Conservation (phyloP, 805 yeast species). For the Candida peoriensis region DNA sequence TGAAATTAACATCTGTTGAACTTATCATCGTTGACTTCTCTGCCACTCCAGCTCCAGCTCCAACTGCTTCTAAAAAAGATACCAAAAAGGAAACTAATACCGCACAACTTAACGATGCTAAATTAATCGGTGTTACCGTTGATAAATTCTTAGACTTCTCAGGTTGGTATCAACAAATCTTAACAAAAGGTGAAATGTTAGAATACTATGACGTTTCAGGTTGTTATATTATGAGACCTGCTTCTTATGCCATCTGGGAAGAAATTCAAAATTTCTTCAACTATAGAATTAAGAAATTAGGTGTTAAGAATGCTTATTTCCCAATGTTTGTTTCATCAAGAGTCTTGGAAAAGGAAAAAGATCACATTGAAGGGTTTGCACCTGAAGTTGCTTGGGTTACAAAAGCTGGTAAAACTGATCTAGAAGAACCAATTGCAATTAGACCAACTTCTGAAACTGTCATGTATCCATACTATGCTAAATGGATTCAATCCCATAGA, state of each 20-base stretch:
- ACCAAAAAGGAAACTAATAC: conserved; percentile 25
- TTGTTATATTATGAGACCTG: conserved; percentile 95
- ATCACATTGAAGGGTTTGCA: conserved; percentile 98
- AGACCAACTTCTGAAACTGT: conserved; percentile 99
- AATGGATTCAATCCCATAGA: conserved; percentile 98
- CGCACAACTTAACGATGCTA: conserved; percentile 69
- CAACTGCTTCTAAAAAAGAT: conserved; percentile 25
- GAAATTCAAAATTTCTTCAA: conserved; percentile 85
- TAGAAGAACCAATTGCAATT: conserved; percentile 97
- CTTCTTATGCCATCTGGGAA: conserved; percentile 94
- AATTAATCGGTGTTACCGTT: conserved; percentile 92
- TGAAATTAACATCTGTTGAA: conserved; percentile 48
- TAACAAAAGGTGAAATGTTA: conserved; percentile 96
- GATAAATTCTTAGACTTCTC: conserved; percentile 91
- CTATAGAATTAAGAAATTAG: conserved; percentile 71
- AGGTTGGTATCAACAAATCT: conserved; percentile 95
- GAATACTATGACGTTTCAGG: conserved; percentile 99
- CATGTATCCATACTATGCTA: conserved; percentile 98
- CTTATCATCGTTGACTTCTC: conserved; percentile 50
- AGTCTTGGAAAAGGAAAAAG: conserved; percentile 96
- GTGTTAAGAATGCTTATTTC: conserved; percentile 94
- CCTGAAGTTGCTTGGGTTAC: conserved; percentile 99
- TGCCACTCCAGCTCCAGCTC: conserved; percentile 31
- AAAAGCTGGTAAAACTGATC: conserved; percentile 86
- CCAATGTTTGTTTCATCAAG: conserved; percentile 96